Base-by-base conservation (phyloP, 805 yeast species). In the Ogataea sp. region DNA sequence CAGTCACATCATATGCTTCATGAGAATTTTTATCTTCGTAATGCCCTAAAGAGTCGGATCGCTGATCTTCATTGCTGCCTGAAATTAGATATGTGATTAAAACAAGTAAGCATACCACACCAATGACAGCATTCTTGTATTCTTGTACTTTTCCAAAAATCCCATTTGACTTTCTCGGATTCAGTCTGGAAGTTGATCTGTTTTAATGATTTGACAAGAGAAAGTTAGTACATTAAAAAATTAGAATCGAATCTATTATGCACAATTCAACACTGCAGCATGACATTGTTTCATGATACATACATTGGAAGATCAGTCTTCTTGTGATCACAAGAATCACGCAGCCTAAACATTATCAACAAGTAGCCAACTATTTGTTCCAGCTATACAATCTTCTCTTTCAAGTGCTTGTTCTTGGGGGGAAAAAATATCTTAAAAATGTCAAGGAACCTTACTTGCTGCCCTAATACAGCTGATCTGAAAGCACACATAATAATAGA, bases 291-390 rank as follows among this genome's bases (percentile, higher is more conserved):
- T 11, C n/a, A 28, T 9, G 4, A 18, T 14, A 61, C 67, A 46
- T 47, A 62, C 67, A 69, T 53, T 36, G 79, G 80, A 42, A 73
- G 65, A 43, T 70, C 78, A 25, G 67, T 51, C 56, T 65, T 69
- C 58, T 67, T 68, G 37, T 66, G 65, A 39, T 55, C 35, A 21
- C 14, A 32, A 5, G 25, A 4, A 14, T 20, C 16, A n/a, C 35
- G 35, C 8, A 3, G 5, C 36, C 36, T 16, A 25, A n/a, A 20
- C 27, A 24, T 33, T n/a, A 17, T 32, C 34, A 31, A n/a, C n/a
- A n/a, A n/a, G n/a, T n/a, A n/a, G n/a, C n/a, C n/a, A n/a, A n/a
- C n/a, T n/a, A n/a, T n/a, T n/a, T n/a, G n/a, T n/a, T n/a, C n/a
- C n/a, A n/a, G n/a, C n/a, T n/a, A n/a, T n/a, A n/a, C n/a, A n/a